Conservation (phyloP, 345 rosid species). For the Eucalyptus tenuipes region DNA sequence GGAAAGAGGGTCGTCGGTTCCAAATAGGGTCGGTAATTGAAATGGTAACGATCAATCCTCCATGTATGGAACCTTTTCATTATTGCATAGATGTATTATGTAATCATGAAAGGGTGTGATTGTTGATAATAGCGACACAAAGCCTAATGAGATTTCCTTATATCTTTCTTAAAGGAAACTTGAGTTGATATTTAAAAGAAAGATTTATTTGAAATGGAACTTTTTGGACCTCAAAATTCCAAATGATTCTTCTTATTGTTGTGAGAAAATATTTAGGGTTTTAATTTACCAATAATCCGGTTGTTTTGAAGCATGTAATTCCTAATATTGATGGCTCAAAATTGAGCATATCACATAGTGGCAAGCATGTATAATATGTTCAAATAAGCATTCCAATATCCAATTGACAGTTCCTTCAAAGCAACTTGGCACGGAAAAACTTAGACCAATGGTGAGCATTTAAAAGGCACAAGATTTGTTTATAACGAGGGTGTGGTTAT, state of each 20-base stretch:
- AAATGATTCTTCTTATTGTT: neutral
- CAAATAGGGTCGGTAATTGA: neutral
- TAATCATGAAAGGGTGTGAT: neutral
- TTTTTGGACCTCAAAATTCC: neutral
- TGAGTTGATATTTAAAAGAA: neutral
- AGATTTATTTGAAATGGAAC: neutral
- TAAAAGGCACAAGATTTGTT: too few species aligned
- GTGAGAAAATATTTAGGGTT: neutral
- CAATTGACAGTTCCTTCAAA: too few species aligned
- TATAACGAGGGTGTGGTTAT: too few species aligned
- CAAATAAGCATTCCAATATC: too few species aligned
- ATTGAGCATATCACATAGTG: neutral
- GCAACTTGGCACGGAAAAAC: too few species aligned
- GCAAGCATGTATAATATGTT: too few species aligned
- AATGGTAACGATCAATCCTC: neutral
- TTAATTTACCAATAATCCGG: too few species aligned
- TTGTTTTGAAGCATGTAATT: neutral
- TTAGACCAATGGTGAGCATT: too few species aligned
- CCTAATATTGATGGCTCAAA: neutral
- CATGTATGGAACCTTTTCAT: neutral
- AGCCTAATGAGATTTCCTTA: fast-evolving
- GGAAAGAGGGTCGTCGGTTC: fast-evolving
- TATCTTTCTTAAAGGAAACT: neutral
- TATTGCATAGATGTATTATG: neutral
- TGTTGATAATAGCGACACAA: neutral